These are phyloP conservation scores for Carex myosuroides DNA, from an alignment of 176 grass and related monocot genomes.

Conservation along the genomic window DNA sequence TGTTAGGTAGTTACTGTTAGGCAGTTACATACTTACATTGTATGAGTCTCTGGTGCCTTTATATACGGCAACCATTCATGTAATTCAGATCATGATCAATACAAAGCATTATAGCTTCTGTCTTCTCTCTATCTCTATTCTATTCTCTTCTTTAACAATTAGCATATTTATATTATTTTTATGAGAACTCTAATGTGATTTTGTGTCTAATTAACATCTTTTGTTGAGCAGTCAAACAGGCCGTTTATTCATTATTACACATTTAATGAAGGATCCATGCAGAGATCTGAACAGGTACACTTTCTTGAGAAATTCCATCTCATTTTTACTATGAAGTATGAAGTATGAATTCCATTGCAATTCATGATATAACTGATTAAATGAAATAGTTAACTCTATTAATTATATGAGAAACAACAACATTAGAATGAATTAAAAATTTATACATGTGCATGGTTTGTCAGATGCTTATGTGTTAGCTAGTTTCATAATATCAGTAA, in stretches of 20 bases:
- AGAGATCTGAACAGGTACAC: conserved; percentile 62
- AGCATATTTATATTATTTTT: not conserved
- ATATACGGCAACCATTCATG: too few species aligned
- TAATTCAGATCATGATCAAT: too few species aligned
- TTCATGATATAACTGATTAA: not conserved
- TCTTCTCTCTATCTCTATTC: too few species aligned
- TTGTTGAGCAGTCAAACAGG: conserved; percentile 46
- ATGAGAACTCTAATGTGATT: not conserved
- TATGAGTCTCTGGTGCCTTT: too few species aligned
- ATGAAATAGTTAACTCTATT: not conserved
- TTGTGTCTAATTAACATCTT: not conserved
- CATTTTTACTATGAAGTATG: not conserved
- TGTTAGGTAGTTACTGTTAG: too few species aligned
- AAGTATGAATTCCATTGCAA: not conserved
- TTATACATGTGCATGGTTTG: not conserved
- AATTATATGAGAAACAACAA: not conserved
- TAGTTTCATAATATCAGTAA: not conserved
- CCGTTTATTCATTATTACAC: conserved; percentile 88
- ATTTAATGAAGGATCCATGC: conserved; percentile 45
- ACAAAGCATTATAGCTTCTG: too few species aligned
- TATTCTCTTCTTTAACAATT: too few species aligned
- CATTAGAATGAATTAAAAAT: not conserved
- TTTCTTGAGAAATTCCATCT: not conserved
- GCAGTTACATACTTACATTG: too few species aligned
- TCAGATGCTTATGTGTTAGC: not conserved